Base-by-base conservation (phyloP, 2,329 filamentous ascomycete genomes). In the Cryphonectria nitschkei region DNA sequence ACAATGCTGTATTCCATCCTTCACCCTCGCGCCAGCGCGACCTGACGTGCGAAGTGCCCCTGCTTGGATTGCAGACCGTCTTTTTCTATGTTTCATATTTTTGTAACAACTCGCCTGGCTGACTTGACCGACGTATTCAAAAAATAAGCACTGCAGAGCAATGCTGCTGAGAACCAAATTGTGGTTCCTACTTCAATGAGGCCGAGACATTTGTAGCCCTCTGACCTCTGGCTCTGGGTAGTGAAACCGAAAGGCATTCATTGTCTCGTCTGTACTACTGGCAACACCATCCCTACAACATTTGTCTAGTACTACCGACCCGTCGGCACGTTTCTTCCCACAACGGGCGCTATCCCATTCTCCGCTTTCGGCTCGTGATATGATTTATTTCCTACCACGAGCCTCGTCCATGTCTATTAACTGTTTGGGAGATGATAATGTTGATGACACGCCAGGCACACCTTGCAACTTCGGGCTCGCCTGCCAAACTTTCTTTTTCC, bases 401-500 rank as follows among this genome's bases (percentile, higher is more conserved):
- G 29, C 19, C 29, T 61, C 58, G 29, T 61, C 32, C 58, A n/a
- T 61, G 58, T 34, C 34, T 9, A 34, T 34, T 29, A 22, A 22
- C 61, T 63, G 22, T 41, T 14, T 13, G 39, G 22, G 3, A 22
- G 19, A 50, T n/a, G 46, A 50, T n/a, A 22, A n/a, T 50, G n/a
- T n/a, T 50, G 16, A 19, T 43, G 60, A 63, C 60, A 43, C 19
- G 37, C 60, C 60, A 37, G 60, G 60, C 32, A 41, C 60, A 63
- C 60, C 60, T 63, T 63, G 60, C 60, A 19, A 22, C 60, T 9
- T 41, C 39, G 19, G 60, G 32, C 7, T 9, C 37, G 19, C 29
- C 56, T 34, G 16, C 29, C 29, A 6, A 32, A 60, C 2, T 60
- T 37, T 9, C 7, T 11, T 9, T n/a, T n/a, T 50, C 19, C 9